Base-by-base conservation (phyloP, 2,329 filamentous ascomycete genomes). In the Cercospora sp. region DNA sequence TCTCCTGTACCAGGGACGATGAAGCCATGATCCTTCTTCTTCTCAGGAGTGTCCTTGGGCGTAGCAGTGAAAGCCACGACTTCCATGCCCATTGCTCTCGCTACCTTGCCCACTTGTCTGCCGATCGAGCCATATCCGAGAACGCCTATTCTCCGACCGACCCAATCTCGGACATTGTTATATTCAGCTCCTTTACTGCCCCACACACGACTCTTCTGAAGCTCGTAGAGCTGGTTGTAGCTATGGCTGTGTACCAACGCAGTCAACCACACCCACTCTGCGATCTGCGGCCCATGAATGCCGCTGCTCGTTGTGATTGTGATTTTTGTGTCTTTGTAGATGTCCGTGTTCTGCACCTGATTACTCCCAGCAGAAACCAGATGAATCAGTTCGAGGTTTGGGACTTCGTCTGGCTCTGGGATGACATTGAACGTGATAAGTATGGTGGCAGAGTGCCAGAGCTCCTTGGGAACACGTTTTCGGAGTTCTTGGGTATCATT, bases 1-100 rank as follows among this genome's bases (percentile, higher is more conserved):
- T 89, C 87, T 9, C 87, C 87, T 0, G 90, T 91, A 0, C 89
- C 88, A 0, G 88, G 87, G 0, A 92, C 87, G 37, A 89, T 86
- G 80, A 90, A 94, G 5, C 88, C 86, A 13, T 80, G 77, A 78
- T 94, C 91, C 30, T 79, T 82, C 55, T 85, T 86, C 1, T 88
- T 90, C 65, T 89, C 88, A 0, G 88, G 85, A 0, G 90, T 92
- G 8, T 82, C 77, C n/a, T 90, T 88, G 0, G 90, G 86, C 28
- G 87, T 87, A 0, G 91, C 88, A 0, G 91, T 94, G 81, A 91
- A 93, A 0, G 91, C 91, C 75, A 93, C 83, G 0, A 94, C 86
- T 30, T 88, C 83, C 85, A 92, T 89, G 18, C 91, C 91, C 85
- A 80, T 72, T 10, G 77, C 77, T 37, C 75, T 74, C 12, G 75